phyloP scores from a whole-genome alignment of 2,329 filamentous ascomycete genomes.

The Nothophoma quercina region DNA sequence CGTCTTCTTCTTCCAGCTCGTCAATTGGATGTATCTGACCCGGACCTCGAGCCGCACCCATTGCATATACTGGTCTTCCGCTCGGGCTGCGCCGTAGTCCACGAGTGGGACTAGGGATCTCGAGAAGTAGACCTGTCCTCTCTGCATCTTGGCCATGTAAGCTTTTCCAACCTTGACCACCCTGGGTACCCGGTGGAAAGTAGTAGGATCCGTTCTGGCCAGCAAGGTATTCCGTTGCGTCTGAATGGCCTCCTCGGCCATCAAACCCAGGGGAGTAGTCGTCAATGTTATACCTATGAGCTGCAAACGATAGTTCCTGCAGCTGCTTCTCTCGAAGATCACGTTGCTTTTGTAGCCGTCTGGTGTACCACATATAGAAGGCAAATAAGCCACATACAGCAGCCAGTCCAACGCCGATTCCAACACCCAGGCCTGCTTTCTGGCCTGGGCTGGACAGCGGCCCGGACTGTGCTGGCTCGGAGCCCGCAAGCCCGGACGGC shows the following conservation, averaged over 20 bases:
- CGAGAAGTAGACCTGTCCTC: conserved; percentile 56
- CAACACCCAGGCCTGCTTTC: conserved; percentile 55
- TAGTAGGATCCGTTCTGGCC: conserved; percentile 39
- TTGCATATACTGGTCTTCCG: conserved; percentile 55
- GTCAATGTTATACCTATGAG: conserved; percentile 55
- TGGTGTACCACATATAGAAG: conserved; percentile 58
- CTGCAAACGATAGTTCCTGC: conserved; percentile 59
- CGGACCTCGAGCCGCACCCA: conserved; percentile 58
- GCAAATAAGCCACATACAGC: conserved; percentile 51
- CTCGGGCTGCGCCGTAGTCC: conserved; percentile 54
- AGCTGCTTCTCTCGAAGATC: conserved; percentile 63
- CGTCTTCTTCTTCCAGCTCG: conserved; percentile 61
- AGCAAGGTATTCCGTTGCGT: conserved; percentile 45
- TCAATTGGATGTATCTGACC: conserved; percentile 69
- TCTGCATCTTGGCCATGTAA: conserved; percentile 49
- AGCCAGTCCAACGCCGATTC: conserved; percentile 55
- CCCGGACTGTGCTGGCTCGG: conserved; percentile 32
- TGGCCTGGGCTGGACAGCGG: conserved; percentile 54
- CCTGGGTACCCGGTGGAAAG: conserved; percentile 31
- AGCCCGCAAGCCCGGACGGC: conserved; percentile 40
- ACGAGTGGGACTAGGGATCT: conserved; percentile 58
- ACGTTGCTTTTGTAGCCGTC: conserved; percentile 50
- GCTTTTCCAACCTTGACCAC: conserved; percentile 44
- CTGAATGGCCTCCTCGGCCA: conserved; percentile 50
- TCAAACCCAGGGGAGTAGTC: conserved; percentile 48